Conservation (phyloP, 2,329 filamentous ascomycete species). For the Aciculosporium take region DNA sequence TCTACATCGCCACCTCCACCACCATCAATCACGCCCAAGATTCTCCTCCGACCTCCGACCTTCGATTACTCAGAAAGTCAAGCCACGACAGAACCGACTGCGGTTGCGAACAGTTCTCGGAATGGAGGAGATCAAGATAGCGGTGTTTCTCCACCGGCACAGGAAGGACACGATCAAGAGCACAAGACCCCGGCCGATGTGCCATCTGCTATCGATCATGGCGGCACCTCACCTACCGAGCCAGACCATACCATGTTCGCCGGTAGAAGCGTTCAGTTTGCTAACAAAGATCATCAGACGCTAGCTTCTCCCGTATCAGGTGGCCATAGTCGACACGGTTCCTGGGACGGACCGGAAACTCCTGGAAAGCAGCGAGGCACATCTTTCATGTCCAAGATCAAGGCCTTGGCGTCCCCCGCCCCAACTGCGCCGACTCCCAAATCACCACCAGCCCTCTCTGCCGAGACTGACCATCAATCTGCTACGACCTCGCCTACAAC, state of each 20-base stretch:
- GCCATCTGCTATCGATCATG: background rate
- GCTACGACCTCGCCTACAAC: conserved; percentile 33
- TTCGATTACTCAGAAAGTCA: conserved; percentile 1
- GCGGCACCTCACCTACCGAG: background rate
- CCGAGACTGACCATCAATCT: conserved; percentile 25
- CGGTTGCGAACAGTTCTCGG: conserved; percentile 9
- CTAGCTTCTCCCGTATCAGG: conserved; percentile 28
- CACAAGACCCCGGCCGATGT: background rate
- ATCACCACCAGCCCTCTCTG: conserved; percentile 18
- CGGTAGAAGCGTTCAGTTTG: conserved; percentile 58
- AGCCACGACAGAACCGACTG: background rate
- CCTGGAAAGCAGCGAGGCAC: conserved; percentile 43
- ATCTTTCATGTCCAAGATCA: conserved; percentile 66
- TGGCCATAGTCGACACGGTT: conserved; percentile 46
- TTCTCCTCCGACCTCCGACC: conserved; percentile 4
- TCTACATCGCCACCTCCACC: conserved; percentile 4
- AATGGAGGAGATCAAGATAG: conserved; percentile 9
- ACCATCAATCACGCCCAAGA: conserved; percentile 5
- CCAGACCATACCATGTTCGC: conserved; percentile 1
- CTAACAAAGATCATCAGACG: conserved; percentile 33
- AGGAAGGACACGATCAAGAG: background rate
- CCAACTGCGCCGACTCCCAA: conserved; percentile 33
- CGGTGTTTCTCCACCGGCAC: conserved; percentile 3
- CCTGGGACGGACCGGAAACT: conserved; percentile 51
- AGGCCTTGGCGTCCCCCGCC: conserved; percentile 51